Conservation (phyloP, 306 rosid genomes). For the Sicyos baderoa region DNA sequence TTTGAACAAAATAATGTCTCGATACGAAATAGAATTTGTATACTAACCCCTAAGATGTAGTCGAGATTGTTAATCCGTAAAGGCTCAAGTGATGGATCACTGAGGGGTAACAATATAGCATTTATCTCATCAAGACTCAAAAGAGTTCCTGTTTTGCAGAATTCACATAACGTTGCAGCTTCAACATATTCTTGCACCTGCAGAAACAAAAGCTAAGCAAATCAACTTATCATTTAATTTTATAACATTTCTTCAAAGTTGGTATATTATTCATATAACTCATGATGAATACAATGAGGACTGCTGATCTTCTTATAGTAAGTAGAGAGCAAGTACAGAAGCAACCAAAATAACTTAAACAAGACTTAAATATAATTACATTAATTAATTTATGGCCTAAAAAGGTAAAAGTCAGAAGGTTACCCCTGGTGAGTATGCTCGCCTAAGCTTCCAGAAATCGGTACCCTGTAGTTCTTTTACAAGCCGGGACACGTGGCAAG, state of each 20-base stretch:
- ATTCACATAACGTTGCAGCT: slow-evolving; percentile 83
- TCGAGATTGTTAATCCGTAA: slow-evolving; percentile 82
- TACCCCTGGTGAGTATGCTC: slow-evolving; percentile 98
- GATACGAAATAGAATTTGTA: slow-evolving; percentile 4
- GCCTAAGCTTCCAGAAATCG: slow-evolving; percentile 96
- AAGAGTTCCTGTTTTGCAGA: slow-evolving; percentile 79
- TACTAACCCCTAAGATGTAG: slow-evolving; percentile 77
- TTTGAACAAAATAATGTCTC: slow-evolving; percentile 12
- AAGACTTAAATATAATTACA: no score
- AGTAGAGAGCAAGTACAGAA: no score
- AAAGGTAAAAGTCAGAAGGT: slow-evolving; percentile 23
- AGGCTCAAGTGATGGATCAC: slow-evolving; percentile 69
- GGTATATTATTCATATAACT: no score
- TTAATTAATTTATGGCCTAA: neutral
- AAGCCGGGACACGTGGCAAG: slow-evolving; percentile 47
- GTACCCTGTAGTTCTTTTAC: slow-evolving; percentile 76
- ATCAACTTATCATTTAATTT: neutral
- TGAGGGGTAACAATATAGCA: slow-evolving; percentile 51
- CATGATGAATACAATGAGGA: no score
- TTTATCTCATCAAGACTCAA: slow-evolving; percentile 81
- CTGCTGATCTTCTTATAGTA: no score
- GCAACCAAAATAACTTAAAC: no score
- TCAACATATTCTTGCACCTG: slow-evolving; percentile 94
- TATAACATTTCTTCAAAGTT: no score
- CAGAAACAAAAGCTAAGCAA: slow-evolving; percentile 26